Conservation (phyloP, 192 early-diverging fungal genomes). For the Coemansia sp. region DNA sequence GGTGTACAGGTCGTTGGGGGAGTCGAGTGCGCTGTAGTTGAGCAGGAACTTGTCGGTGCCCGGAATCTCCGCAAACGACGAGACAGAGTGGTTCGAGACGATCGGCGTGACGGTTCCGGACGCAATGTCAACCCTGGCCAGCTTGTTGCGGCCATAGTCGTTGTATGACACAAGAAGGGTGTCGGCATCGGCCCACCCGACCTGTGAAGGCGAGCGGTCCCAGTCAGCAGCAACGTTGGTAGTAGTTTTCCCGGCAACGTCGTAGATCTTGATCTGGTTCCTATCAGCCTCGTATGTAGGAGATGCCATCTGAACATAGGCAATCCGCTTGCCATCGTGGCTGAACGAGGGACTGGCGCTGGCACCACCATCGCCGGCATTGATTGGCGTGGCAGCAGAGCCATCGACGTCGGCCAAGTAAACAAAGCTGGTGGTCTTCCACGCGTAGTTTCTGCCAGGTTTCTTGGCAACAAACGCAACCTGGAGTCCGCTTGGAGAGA, state of each 20-base stretch:
- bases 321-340: slow-evolving; percentile 64
- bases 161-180: slow-evolving; percentile 64
- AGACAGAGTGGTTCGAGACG: slow-evolving; percentile 54
- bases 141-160: slow-evolving; percentile 69
- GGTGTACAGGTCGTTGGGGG: slow-evolving; percentile 56
- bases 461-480: slow-evolving; percentile 75
- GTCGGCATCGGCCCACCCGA: slow-evolving; percentile 59
- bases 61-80: slow-evolving; percentile 46
- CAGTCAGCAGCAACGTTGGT: slow-evolving; percentile 50
- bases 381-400: slow-evolving; percentile 45
- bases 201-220: slow-evolving; percentile 61
- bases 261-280: slow-evolving; percentile 67
- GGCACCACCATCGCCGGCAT: slow-evolving; percentile 58
- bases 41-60: slow-evolving; percentile 50
- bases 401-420: slow-evolving; percentile 64
- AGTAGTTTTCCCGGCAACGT: slow-evolving; percentile 40
- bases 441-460: slow-evolving; percentile 63
- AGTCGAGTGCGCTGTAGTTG: slow-evolving; percentile 56
- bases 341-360: slow-evolving; percentile 65
- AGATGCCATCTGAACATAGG: slow-evolving; percentile 73
- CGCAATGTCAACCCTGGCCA: slow-evolving; percentile 58
- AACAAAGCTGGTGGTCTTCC: slow-evolving; percentile 75
- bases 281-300: slow-evolving; percentile 78
- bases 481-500: slow-evolving; percentile 65
- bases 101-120: slow-evolving; percentile 53